phyloP scores from a whole-genome alignment of 768 basidiomycete species.

The Chiua virens region DNA sequence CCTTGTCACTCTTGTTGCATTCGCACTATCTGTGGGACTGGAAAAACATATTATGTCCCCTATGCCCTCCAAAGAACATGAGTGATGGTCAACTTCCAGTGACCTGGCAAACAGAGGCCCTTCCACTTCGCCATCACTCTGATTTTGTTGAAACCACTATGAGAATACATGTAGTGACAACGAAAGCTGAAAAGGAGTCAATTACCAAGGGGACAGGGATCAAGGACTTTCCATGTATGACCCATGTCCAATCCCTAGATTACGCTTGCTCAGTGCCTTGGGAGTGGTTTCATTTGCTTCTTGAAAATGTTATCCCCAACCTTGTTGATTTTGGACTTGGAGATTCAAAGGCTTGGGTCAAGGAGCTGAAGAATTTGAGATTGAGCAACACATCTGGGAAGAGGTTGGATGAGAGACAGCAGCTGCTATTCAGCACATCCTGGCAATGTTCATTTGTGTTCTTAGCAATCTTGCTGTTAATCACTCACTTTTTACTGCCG shows the following conservation, averaged over 20 bases:
- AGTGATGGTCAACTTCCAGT: no score
- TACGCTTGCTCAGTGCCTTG: conserved; percentile 43
- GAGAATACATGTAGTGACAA: conserved; percentile 24
- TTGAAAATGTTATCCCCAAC: conserved; percentile 43
- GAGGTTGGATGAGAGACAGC: conserved; percentile 37
- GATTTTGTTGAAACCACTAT: conserved; percentile 26
- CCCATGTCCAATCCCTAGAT: conserved; percentile 29
- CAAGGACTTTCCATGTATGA: conserved; percentile 34
- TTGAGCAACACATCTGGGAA: conserved; percentile 38
- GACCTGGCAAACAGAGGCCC: conserved; percentile 14
- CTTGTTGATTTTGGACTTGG: conserved; percentile 43
- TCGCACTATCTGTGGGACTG: neutral
- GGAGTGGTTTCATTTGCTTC: conserved; percentile 52
- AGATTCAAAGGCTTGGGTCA: conserved; percentile 40
- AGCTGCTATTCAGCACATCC: conserved; percentile 22
- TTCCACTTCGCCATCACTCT: conserved; percentile 36
- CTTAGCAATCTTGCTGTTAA: conserved; percentile 34
- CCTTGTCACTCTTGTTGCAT: no score
- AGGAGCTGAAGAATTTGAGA: conserved; percentile 27
- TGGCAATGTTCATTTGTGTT: conserved; percentile 29
- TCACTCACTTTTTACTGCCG: conserved; percentile 13
- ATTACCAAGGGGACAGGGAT: conserved; percentile 34
- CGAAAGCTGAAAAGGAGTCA: conserved; percentile 17
- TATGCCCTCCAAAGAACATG: neutral
- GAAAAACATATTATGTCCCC: conserved; percentile 6